These are phyloP conservation scores for Fusarium musae DNA, from an alignment of 2,329 filamentous ascomycete genomes.

Conservation along the genomic window DNA sequence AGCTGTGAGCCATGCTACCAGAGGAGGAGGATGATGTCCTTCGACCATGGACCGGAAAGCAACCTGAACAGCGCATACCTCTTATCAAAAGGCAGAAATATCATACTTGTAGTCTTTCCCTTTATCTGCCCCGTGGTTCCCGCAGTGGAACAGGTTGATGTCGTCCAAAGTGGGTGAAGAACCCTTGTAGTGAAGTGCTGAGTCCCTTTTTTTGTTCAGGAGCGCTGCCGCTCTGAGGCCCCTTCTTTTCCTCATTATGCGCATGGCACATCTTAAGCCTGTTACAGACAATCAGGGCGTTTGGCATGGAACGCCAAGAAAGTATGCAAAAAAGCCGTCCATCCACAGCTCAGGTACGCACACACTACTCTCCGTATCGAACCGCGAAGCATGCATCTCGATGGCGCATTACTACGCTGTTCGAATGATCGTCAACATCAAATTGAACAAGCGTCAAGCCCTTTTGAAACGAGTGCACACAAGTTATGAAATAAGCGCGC, in stretches of 20 bases:
- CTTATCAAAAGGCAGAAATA: conserved; percentile 11
- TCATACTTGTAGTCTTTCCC: neutral
- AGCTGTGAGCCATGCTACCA: neutral
- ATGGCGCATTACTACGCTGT: conserved; percentile 33
- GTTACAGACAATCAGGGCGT: conserved; percentile 22
- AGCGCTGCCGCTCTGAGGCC: conserved; percentile 32
- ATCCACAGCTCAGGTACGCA: conserved; percentile 29
- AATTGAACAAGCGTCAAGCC: conserved; percentile 13
- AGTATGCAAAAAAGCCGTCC: conserved; percentile 30
- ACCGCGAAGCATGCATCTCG: conserved; percentile 35
- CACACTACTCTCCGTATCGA: conserved; percentile 31
- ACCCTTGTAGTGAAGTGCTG: conserved; percentile 9
- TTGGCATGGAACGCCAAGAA: conserved; percentile 14
- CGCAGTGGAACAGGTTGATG: conserved; percentile 10
- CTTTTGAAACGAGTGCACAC: conserved; percentile 13
- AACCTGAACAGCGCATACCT: conserved; percentile 11
- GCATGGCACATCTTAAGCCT: conserved; percentile 18
- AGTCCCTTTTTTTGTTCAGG: conserved; percentile 14
- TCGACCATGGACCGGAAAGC: conserved; percentile 1
- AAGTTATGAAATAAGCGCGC: conserved; percentile 27
- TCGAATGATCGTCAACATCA: conserved; percentile 31
- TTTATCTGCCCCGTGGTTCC: conserved; percentile 22
- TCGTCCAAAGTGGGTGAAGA: conserved; percentile 2
- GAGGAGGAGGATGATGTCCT: neutral
- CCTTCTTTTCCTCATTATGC: conserved; percentile 13